Evolutionary conservation across 495 filamentous ascomycete genomes (phyloP).

Genomic region (Gamarada debralockiae): DNA sequence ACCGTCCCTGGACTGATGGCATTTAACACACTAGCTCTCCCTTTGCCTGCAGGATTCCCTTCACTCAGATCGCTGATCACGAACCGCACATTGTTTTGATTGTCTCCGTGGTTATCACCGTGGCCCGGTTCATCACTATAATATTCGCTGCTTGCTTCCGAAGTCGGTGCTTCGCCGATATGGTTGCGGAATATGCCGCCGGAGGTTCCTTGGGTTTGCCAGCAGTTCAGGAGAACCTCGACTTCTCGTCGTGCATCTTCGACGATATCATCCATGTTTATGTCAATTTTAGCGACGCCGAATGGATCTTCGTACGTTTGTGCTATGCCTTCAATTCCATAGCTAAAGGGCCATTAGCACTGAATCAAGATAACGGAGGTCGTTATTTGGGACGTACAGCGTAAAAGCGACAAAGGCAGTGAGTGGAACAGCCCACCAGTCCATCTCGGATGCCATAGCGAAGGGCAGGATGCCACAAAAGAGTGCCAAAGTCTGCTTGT

Average conservation of each 20-base stretch:
- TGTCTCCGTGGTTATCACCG: neutral
- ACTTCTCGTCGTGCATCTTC: conserved; percentile 64
- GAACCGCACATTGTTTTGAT: conserved; percentile 14
- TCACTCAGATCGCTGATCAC: conserved; percentile 17
- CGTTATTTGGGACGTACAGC: conserved; percentile 43
- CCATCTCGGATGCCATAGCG: conserved; percentile 67
- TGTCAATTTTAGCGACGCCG: conserved; percentile 67
- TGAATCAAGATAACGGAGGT: neutral
- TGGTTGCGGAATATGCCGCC: conserved; percentile 22
- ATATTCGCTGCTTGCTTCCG: conserved; percentile 16
- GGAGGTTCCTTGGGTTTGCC: conserved; percentile 37
- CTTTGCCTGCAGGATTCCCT: neutral
- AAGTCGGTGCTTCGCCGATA: conserved; percentile 8
- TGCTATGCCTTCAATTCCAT: conserved; percentile 52
- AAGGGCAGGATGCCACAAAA: conserved; percentile 72
- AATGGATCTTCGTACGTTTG: conserved; percentile 66
- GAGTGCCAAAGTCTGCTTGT: conserved; percentile 70
- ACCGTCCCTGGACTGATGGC: conserved; percentile 13
- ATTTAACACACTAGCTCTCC: conserved; percentile 1
- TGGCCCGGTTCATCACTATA: neutral
- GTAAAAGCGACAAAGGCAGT: conserved; percentile 68
- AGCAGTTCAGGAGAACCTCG: conserved; percentile 59
- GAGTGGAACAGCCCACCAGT: conserved; percentile 67
- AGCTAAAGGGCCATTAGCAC: conserved; percentile 5
- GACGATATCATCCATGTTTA: conserved; percentile 74